A percentile compares a stretch with the other conserved stretches of the same genome.
These are phyloP conservation scores for Epichloe aotearoae DNA, from an alignment of 2,329 filamentous ascomycete species.

Conservation along the genomic window DNA sequence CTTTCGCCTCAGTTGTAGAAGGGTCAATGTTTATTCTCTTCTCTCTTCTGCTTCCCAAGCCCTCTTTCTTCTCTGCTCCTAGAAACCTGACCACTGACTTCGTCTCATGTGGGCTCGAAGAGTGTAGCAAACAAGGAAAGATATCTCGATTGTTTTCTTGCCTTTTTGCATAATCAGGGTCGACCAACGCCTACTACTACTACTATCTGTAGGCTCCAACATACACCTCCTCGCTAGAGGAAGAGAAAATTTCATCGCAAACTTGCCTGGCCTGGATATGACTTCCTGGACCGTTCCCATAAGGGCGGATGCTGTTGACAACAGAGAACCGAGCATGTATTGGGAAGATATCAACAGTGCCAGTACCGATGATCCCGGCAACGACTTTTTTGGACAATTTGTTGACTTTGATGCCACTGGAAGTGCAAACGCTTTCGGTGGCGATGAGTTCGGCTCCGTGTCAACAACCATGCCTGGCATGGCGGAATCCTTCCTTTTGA, in stretches of 20 bases:
- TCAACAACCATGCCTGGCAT: constrained; percentile 13
- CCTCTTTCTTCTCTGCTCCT: neutral
- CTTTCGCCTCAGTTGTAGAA: neutral
- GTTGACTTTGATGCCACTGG: constrained; percentile 22
- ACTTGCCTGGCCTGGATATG: constrained; percentile 12
- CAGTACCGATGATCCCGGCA: constrained; percentile 15
- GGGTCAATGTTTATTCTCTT: neutral
- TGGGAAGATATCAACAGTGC: constrained; percentile 21
- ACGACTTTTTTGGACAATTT: constrained; percentile 26
- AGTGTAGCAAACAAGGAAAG: neutral
- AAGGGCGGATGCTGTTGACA: constrained; percentile 20
- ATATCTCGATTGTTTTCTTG: neutral
- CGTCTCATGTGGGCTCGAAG: neutral
- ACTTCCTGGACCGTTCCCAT: constrained; percentile 24
- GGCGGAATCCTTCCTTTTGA: constrained; percentile 16
- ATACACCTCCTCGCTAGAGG: neutral
- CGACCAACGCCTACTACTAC: neutral
- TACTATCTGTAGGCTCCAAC: too few species aligned
- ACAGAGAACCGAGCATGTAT: constrained; percentile 21
- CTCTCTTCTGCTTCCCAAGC: neutral
- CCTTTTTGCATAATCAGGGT: neutral
- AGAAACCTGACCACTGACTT: neutral
- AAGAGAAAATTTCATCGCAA: neutral
- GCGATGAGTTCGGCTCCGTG: constrained; percentile 9
- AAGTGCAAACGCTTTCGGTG: constrained; percentile 10